Conservation (phyloP, 2,329 filamentous ascomycete species). For the Ophiostoma novo-ulmi region DNA sequence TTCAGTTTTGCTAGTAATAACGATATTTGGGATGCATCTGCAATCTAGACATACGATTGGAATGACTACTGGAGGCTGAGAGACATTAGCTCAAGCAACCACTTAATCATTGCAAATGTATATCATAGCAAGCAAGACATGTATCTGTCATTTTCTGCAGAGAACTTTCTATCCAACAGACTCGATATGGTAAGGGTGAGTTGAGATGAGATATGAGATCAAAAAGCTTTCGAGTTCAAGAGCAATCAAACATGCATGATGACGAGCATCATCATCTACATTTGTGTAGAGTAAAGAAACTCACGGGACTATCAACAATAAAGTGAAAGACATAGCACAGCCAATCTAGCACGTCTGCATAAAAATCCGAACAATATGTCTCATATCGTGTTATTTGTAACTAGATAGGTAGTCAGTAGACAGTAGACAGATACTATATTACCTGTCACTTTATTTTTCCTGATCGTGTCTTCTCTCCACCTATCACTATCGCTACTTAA, state of each 20-base stretch:
- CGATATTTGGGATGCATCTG: background rate
- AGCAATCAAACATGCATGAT: slow-evolving; percentile 1
- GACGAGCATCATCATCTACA: background rate
- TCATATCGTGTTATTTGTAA: background rate
- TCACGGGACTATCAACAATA: background rate
- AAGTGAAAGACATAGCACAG: background rate
- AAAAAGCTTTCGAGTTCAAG: no score
- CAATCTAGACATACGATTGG: background rate
- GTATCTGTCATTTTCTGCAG: slow-evolving; percentile 2
- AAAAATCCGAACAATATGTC: background rate
- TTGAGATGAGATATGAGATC: no score
- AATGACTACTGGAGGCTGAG: background rate
- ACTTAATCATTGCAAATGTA: background rate
- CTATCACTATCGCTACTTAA: background rate
- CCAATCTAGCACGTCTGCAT: background rate
- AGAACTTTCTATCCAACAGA: slow-evolving; percentile 1
- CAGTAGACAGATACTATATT: background rate
- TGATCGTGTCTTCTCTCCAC: background rate
- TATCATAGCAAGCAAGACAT: background rate
- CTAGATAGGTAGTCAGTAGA: no score
- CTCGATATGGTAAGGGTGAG: background rate
- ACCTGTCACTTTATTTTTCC: background rate
- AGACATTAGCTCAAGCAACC: background rate
- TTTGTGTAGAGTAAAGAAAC: background rate
- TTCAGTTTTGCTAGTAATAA: background rate